Base-by-base conservation (phyloP, 345 rosid species). In the Dipteronia sinensis region DNA sequence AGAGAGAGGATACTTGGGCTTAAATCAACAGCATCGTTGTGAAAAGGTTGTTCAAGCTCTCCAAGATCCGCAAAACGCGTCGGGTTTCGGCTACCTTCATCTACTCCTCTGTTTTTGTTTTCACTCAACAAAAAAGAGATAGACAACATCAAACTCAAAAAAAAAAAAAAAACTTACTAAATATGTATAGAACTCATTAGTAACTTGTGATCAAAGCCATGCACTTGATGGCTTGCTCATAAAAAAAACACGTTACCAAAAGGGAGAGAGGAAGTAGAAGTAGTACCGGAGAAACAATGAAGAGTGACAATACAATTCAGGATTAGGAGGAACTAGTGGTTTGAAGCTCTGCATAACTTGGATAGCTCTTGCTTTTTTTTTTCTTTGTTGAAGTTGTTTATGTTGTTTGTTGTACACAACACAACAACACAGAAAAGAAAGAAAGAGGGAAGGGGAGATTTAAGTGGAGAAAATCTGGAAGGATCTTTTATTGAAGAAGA, bases 11-110 rank as follows among this genome's bases (percentile, higher is more conserved):
- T 80, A 95, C 99, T 91, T 90, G 95, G 86, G 85, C 90, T 93
- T 84, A 93, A 89, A 86, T 86, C 89, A 82, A 88, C 86, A 76
- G 94, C 84, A 83, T 89, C 89, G 8, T 93, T 76, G 65, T 90
- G 96, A 67, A 88, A 92, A 83, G 92, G 83, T 72, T 91, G 97
- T 82, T 87, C 90, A 88, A 92, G 90, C 92, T 93, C 95, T 44
- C 93, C 94, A 82, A 89, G 87, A 81, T 89, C 93, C 84, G 69
- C 66, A 78, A 84, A 87, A 68, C 84, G 85, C 59, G 89, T 31
- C 51, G 81, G 90, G 76, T 79, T 77, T 31, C 88, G 82, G 79
- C 73, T 70, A 22, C 29, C 65, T 69, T 82, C 85, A 79, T 85
- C 88, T 70, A 83, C 90, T 83, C 86, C 88, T 56, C 87, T 81